Base-by-base conservation (phyloP, 441 rosid species). In the Adansonia gregorii region DNA sequence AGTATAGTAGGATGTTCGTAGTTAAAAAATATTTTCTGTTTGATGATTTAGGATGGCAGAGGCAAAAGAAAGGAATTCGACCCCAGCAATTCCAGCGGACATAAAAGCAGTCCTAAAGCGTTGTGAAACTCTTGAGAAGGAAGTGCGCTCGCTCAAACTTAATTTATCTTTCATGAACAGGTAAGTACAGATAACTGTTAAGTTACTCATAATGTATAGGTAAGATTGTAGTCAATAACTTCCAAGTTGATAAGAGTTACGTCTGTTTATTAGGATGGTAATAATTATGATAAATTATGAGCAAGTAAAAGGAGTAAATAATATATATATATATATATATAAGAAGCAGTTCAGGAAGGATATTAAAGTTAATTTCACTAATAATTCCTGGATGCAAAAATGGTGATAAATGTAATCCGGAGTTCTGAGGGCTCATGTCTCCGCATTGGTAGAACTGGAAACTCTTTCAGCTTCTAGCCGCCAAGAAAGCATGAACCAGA, bases 141-240 rank as follows among this genome's bases (percentile, higher is more conserved):
- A 91, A 88, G 93, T 90, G 31, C 86, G 96, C 43, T 91, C 96
- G 0, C 96, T 90, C 75, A 90, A 90, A 67, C 89, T 91, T 12
- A 91, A 91, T 82, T 58, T 90, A 76, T 89, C 95, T 59, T 91
- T 90, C 89, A 91, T 90, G 92, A 91, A 91, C 59, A 90, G 92
- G 92, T 89, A 78, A 58, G 14, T 1, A 15, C 74, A 52, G 15
- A 27, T 31, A 59, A 51, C 24, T 24, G 24, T 3, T 31, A 27
- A 24, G 74, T 51, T 51, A 9, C 14, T 20, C 12, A 10, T 20
- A 22, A 59, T 27, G 14, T 4, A n/a, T 51, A 31, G 39, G 39
- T 31, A 31, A 14, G 4, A 55, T 17, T 55, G 22, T 55, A 55
- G 58, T n/a, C 58, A 52, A 52, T 41, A 66, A 41, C 60, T 58